A percentile compares a stretch with the other conserved stretches of the same genome.
phyloP scores from a whole-genome alignment of 768 basidiomycete species.

The Xerocomellus amylosporus region DNA sequence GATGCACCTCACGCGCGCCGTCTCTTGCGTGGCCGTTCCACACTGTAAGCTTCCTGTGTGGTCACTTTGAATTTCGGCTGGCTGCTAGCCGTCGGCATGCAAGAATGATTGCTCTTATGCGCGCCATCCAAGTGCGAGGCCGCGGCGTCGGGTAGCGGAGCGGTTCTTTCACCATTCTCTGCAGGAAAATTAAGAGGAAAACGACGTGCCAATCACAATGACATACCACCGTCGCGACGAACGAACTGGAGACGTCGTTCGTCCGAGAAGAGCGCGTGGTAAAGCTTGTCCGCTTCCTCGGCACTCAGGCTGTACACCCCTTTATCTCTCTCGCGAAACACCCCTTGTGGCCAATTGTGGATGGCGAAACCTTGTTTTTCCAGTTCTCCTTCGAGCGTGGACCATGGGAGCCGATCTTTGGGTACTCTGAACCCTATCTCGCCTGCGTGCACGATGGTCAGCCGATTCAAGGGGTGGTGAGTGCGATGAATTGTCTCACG shows the following conservation, averaged over 20 bases:
- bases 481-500: neutral
- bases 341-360: neutral
- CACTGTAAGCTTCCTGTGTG: too few species aligned
- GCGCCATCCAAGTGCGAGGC: too few species aligned
- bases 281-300: neutral
- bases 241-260: neutral
- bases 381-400: neutral
- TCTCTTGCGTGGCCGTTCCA: too few species aligned
- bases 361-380: neutral
- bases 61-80: too few species aligned
- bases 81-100: too few species aligned
- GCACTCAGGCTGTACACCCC: neutral
- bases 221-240: neutral
- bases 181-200: too few species aligned
- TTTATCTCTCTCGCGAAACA: neutral
- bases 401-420: neutral
- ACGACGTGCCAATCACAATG: too few species aligned
- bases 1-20: too few species aligned
- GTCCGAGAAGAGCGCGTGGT: neutral
- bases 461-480: neutral
- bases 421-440: neutral
- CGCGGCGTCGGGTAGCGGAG: too few species aligned
- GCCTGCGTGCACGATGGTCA: neutral
- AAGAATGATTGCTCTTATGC: too few species aligned
- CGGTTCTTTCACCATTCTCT: too few species aligned